Conservation (phyloP, 441 rosid genomes). For the Erodium moschatum region DNA sequence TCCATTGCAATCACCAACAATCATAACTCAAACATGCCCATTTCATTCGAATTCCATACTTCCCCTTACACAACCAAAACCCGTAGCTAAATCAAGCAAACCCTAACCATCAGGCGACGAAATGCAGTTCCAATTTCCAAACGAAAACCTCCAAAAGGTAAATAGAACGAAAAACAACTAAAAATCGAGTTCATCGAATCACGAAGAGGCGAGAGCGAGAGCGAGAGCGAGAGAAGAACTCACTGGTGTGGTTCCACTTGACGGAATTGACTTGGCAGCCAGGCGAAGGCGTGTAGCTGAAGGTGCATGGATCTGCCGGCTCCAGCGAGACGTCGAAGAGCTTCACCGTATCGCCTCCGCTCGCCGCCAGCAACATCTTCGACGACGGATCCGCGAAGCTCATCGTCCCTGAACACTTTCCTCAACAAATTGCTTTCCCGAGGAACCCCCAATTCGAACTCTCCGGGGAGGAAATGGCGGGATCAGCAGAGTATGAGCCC, state of each 20-base stretch:
- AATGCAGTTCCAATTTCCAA: neutral
- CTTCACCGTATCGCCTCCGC: conserved; percentile 88
- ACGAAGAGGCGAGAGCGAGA: neutral
- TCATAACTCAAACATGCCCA: no score
- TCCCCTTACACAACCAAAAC: neutral
- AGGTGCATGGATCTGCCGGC: conserved; percentile 67
- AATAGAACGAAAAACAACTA: neutral
- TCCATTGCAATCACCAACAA: neutral
- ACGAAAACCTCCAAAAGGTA: neutral
- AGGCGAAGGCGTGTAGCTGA: conserved; percentile 67
- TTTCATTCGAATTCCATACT: neutral
- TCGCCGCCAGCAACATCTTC: conserved; percentile 55
- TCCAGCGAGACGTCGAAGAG: conserved; percentile 67
- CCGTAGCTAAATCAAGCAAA: neutral
- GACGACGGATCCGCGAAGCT: conserved; percentile 54
- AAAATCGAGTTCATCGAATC: neutral
- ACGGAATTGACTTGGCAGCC: conserved; percentile 63
- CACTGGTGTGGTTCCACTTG: conserved; percentile 91
- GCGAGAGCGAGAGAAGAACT: conserved; percentile 17
- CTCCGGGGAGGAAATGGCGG: neutral
- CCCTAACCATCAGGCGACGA: neutral
- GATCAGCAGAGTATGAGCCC: no score
- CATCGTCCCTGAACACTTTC: conserved; percentile 22
- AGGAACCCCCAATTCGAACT: conserved; percentile 3
- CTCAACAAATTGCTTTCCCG: conserved; percentile 7